Evolutionary conservation across 805 yeast species (phyloP).

Genomic region (Metschnikowia kofuensis): DNA sequence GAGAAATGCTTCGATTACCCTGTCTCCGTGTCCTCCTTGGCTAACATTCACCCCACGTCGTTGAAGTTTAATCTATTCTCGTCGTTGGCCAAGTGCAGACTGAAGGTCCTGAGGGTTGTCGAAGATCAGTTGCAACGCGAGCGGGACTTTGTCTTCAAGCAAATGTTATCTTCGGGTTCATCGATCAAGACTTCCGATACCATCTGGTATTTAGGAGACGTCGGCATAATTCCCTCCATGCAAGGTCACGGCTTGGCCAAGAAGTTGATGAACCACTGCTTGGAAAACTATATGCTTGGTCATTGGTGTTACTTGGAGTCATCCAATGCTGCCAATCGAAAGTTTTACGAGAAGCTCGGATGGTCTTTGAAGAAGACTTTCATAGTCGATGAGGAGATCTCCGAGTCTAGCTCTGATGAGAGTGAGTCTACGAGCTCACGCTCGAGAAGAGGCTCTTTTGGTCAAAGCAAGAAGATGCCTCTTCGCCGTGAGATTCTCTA

Average conservation of each 20-base stretch:
- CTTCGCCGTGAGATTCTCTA: slow-evolving; percentile 11
- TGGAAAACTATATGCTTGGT: slow-evolving; percentile 43
- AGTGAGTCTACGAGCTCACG: slow-evolving; percentile 8
- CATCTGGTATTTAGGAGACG: slow-evolving; percentile 58
- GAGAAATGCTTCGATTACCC: slow-evolving; percentile 23
- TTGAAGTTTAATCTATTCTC: slow-evolving; percentile 37
- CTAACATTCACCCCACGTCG: slow-evolving; percentile 28
- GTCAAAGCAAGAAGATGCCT: slow-evolving; percentile 3
- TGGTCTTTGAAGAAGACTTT: slow-evolving; percentile 37
- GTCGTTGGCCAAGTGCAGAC: slow-evolving; percentile 45
- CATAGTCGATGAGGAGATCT: slow-evolving; percentile 24
- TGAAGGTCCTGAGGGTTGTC: slow-evolving; percentile 49
- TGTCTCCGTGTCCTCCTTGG: slow-evolving; percentile 19
- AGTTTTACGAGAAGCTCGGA: slow-evolving; percentile 53
- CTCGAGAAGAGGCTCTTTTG: slow-evolving; percentile 14
- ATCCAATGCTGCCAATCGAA: slow-evolving; percentile 52
- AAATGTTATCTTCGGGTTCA: slow-evolving; percentile 21
- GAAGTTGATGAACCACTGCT: slow-evolving; percentile 47
- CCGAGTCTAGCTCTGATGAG: slow-evolving; percentile 19
- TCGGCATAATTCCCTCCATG: slow-evolving; percentile 56
- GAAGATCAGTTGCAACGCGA: slow-evolving; percentile 44
- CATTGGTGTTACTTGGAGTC: slow-evolving; percentile 50
- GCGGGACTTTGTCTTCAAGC: slow-evolving; percentile 38
- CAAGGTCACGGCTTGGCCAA: slow-evolving; percentile 60
- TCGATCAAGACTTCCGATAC: slow-evolving; percentile 33